Conservation (phyloP, 495 filamentous ascomycete species). For the Antarctomyces pellizariae region DNA sequence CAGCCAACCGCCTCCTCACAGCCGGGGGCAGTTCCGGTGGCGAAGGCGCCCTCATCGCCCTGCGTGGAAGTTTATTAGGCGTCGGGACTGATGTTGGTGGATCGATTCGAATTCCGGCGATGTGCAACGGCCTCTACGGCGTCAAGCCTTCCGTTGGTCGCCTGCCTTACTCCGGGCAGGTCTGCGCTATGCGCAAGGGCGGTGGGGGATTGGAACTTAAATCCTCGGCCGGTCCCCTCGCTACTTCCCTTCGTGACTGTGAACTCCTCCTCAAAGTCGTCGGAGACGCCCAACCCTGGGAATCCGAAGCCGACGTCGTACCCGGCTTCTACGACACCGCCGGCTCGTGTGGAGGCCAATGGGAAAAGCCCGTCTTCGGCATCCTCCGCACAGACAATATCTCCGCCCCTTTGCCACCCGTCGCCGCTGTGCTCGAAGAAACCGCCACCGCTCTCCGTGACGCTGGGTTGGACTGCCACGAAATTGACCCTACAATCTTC, state of each 20-base stretch:
- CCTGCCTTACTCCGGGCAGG: slow-evolving; percentile 23
- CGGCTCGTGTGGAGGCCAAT: slow-evolving; percentile 4
- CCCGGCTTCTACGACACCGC: slow-evolving; percentile 18
- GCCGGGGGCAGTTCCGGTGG: slow-evolving; percentile 40
- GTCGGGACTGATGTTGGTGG: slow-evolving; percentile 52
- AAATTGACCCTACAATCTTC: slow-evolving; percentile 26
- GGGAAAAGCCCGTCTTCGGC: slow-evolving; percentile 24
- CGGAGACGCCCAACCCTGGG: slow-evolving; percentile 17
- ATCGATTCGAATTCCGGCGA: slow-evolving; percentile 34
- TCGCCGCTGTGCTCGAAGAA: slow-evolving; percentile 27
- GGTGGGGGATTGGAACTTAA: slow-evolving; percentile 22
- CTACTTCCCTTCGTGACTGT: slow-evolving; percentile 16
- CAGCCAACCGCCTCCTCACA: slow-evolving; percentile 29
- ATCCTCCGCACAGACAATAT: slow-evolving; percentile 32
- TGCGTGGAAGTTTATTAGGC: slow-evolving; percentile 20
- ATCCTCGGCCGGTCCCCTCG: slow-evolving; percentile 22
- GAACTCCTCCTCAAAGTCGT: slow-evolving; percentile 20
- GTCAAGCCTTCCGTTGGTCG: slow-evolving; percentile 35
- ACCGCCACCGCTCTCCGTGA: slow-evolving; percentile 20
- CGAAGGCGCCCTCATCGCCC: slow-evolving; percentile 25
- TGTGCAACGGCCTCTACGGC: slow-evolving; percentile 31
- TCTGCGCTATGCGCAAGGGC: slow-evolving; percentile 13
- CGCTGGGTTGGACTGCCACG: slow-evolving; percentile 26
- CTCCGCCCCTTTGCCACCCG: slow-evolving; percentile 32
- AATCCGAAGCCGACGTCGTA: slow-evolving; percentile 15